Conservation (phyloP, 2,329 filamentous ascomycete genomes). For the Apiospora malaysiana region DNA sequence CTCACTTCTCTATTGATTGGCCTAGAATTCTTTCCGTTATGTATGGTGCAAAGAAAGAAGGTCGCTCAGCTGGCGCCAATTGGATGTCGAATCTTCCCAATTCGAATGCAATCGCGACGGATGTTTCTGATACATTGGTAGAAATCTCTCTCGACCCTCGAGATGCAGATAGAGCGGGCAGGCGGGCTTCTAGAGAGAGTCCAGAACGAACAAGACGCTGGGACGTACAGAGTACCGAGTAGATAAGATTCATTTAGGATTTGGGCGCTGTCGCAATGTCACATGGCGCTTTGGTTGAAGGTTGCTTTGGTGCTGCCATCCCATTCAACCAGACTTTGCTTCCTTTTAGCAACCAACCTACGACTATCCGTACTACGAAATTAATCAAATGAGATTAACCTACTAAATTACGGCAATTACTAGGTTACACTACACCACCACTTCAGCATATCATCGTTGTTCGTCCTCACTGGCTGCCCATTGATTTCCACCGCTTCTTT, state of each 20-base stretch:
- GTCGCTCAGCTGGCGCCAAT: background rate
- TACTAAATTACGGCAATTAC: conserved; percentile 6
- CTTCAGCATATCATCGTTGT: background rate
- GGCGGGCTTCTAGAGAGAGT: background rate
- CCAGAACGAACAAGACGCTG: background rate
- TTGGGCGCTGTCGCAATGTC: background rate
- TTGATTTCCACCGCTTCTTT: background rate
- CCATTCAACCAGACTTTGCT: background rate
- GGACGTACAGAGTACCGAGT: too few species aligned
- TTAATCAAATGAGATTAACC: background rate
- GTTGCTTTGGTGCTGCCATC: background rate
- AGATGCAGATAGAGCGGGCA: background rate
- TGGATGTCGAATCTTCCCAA: background rate
- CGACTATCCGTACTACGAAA: too few species aligned
- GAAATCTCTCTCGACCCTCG: background rate
- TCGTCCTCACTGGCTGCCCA: background rate
- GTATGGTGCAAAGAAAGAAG: background rate
- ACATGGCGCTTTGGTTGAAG: background rate
- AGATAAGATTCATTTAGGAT: background rate
- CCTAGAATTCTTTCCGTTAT: background rate
- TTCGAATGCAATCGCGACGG: background rate
- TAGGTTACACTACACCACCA: background rate
- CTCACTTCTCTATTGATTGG: conserved; percentile 13
- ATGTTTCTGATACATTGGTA: conserved; percentile 1
- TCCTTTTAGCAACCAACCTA: background rate